A percentile compares a stretch with the other conserved stretches of the same genome.
These are phyloP conservation scores for Sphaerulina vaccinii DNA, from an alignment of 2,329 filamentous ascomycete genomes.

Conservation along the genomic window DNA sequence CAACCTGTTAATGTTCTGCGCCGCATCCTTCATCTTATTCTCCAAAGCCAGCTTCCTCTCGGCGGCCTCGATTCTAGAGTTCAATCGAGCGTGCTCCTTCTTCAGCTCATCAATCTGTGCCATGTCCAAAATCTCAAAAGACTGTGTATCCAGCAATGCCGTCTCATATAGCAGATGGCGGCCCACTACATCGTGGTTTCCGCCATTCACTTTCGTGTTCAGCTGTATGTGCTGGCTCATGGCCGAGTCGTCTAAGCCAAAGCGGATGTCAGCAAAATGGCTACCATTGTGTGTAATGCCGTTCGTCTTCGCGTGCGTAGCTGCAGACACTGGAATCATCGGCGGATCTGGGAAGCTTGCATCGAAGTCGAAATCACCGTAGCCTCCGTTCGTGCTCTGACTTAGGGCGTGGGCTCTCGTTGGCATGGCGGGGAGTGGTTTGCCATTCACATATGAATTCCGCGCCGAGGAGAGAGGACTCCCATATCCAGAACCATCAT, in stretches of 20 bases:
- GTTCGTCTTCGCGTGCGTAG: conserved; percentile 14
- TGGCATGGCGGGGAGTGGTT: conserved; percentile 14
- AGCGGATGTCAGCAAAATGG: conserved; percentile 27
- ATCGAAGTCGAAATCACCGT: conserved; percentile 30
- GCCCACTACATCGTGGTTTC: conserved; percentile 60
- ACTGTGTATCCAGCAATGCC: conserved; percentile 81
- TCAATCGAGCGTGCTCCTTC: conserved; percentile 73
- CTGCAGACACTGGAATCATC: conserved; percentile 2
- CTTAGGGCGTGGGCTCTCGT: conserved; percentile 12
- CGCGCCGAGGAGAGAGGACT: conserved; percentile 18
- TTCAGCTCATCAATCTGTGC: conserved; percentile 91
- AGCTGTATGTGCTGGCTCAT: conserved; percentile 32
- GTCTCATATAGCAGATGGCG: conserved; percentile 93
- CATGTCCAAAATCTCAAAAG: conserved; percentile 81
- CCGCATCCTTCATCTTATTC: conserved; percentile 90
- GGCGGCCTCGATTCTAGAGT: conserved; percentile 75
- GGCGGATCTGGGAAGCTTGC: conserved; percentile 19
- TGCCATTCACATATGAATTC: conserved; percentile 17
- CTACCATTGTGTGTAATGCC: conserved; percentile 12
- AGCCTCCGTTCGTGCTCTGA: conserved; percentile 20
- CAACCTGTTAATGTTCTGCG: conserved; percentile 78
- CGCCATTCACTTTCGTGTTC: conserved; percentile 33
- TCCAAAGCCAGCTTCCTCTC: conserved; percentile 83
- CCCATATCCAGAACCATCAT: conserved; percentile 32
- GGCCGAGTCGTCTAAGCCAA: conserved; percentile 24